Base-by-base conservation (phyloP, 176 grass and related monocot species). In the Dendrocalamus sinicus region DNA sequence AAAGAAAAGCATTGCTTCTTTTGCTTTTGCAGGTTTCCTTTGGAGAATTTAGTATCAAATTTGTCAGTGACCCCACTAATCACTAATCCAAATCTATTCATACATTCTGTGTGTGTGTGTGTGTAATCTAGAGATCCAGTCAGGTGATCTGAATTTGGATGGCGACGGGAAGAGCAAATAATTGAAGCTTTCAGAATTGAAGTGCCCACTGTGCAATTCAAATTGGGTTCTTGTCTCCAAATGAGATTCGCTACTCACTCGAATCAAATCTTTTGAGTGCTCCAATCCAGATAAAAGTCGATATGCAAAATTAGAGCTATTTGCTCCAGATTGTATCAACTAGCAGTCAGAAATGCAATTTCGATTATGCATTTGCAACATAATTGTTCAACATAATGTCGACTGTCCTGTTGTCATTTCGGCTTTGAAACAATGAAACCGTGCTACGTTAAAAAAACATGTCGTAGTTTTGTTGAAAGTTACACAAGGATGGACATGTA, bases 71-170 rank as follows among this genome's bases (percentile, higher is more conserved):
- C 55, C 69, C 69, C 87, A 55, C 79, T 81, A 35, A 63, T 3
- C 14, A 44, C 57, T 50, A 61, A 32, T 50, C 28, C 52, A 80
- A 41, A 89, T 81, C 51, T 39, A 45, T 62, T 61, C 26, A 71
- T 30, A 48, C n/a, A 3, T 32, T 2, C 30, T n/a, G n/a, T n/a
- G n/a, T n/a, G n/a, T n/a, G n/a, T n/a, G n/a, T n/a, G n/a, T n/a
- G n/a, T n/a, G n/a, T n/a, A n/a, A 53, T 60, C 28, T 62, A 46
- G 19, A 76, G 83, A 89, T 81, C 71, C 53, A 53, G 85, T 89
- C 88, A 68, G 82, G 51, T 75, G 41, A 80, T 74, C 75, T 46
- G 10, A 47, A 73, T 28, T 19, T 52, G 9, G 75, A 72, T 23
- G 81, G 85, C 39, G 78, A 84, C 66, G 44, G 74, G 12, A 79